Percentiles rank a stretch among this genome's conserved stretches.
phyloP scores from a whole-genome alignment of 2,329 filamentous ascomycete species.

The Metarhizium rileyi region DNA sequence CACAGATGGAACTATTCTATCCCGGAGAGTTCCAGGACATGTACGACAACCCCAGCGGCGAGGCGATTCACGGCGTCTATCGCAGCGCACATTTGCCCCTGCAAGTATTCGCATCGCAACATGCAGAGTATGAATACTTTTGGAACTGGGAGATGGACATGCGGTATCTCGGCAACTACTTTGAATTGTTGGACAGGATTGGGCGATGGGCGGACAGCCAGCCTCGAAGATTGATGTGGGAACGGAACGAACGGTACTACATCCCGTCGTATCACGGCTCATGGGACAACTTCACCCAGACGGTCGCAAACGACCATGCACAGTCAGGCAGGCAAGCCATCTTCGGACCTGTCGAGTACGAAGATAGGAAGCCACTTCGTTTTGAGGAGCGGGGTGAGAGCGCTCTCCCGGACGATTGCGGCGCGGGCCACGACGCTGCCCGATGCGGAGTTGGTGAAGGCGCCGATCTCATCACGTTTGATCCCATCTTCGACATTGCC shows the following conservation, averaged over 20 bases:
- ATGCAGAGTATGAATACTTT: slow-evolving; percentile 56
- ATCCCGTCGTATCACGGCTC: slow-evolving; percentile 59
- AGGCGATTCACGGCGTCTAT: slow-evolving; percentile 59
- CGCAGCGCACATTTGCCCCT: slow-evolving; percentile 53
- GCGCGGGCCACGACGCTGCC: slow-evolving; percentile 37
- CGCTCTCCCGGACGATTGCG: slow-evolving; percentile 45
- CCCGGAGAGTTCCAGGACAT: slow-evolving; percentile 59
- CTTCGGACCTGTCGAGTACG: slow-evolving; percentile 56
- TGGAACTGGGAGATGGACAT: slow-evolving; percentile 67
- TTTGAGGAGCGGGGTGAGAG: slow-evolving; percentile 43
- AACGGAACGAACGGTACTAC: slow-evolving; percentile 68
- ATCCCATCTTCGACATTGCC: slow-evolving; percentile 64
- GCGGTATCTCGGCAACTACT: slow-evolving; percentile 54
- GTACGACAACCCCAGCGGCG: slow-evolving; percentile 46
- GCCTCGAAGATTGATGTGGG: slow-evolving; percentile 65
- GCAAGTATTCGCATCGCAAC: slow-evolving; percentile 52
- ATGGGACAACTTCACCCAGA: slow-evolving; percentile 62
- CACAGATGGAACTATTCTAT: slow-evolving; percentile 75
- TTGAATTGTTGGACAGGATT: slow-evolving; percentile 64
- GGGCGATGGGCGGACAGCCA: slow-evolving; percentile 58
- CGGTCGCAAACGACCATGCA: slow-evolving; percentile 52
- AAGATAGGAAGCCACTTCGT: slow-evolving; percentile 35
- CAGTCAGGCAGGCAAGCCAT: slow-evolving; percentile 43
- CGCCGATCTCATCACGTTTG: slow-evolving; percentile 68
- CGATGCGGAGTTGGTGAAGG: slow-evolving; percentile 61